A percentile compares a stretch with the other conserved stretches of the same genome.
Evolutionary conservation across 2,329 filamentous ascomycete species (phyloP).

Genomic region (Lachnellula hyalina): DNA sequence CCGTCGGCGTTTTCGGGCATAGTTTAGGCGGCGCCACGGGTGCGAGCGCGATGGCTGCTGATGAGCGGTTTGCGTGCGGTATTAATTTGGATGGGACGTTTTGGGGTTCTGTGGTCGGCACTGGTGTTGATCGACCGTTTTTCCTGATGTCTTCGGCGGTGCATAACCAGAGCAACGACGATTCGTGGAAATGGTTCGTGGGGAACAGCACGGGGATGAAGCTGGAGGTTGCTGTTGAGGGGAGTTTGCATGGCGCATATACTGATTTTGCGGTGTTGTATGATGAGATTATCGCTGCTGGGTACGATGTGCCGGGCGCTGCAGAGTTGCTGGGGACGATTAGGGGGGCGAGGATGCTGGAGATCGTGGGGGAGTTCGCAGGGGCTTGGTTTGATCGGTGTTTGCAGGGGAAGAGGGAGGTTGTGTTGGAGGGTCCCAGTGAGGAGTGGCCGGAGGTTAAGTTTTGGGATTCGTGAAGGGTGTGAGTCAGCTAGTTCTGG

Average conservation of each 20-base stretch:
- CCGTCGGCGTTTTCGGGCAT: constrained; percentile 2
- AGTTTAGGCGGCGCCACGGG: constrained; percentile 29
- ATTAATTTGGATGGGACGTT: constrained; percentile 34
- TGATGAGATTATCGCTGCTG: constrained; percentile 1
- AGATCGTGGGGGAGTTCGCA: constrained; percentile 26
- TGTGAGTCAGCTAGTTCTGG: no score
- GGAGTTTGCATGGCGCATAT: constrained; percentile 26
- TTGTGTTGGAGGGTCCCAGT: constrained; percentile 3
- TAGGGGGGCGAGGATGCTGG: constrained; percentile 23
- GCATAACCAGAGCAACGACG: constrained; percentile 20
- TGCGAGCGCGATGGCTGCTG: constrained; percentile 24
- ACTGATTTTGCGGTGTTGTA: constrained; percentile 21
- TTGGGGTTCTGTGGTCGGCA: constrained; percentile 19
- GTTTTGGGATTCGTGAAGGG: not conserved
- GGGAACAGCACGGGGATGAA: constrained; percentile 19
- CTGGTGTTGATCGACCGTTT: constrained; percentile 25
- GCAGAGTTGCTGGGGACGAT: constrained; percentile 26
- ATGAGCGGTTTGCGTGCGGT: constrained; percentile 28
- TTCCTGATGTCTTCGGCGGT: constrained; percentile 25
- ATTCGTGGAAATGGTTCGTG: constrained; percentile 22
- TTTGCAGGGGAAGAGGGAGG: constrained; percentile 10
- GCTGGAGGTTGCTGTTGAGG: constrained; percentile 25
- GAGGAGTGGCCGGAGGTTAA: constrained; percentile 17
- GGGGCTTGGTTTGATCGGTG: constrained; percentile 28
- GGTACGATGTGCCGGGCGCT: constrained; percentile 18